A percentile compares a stretch with the other conserved stretches of the same genome.
Evolutionary conservation across 148 eudicot genomes (phyloP).

Genomic region (Chenopodium formosanum): DNA sequence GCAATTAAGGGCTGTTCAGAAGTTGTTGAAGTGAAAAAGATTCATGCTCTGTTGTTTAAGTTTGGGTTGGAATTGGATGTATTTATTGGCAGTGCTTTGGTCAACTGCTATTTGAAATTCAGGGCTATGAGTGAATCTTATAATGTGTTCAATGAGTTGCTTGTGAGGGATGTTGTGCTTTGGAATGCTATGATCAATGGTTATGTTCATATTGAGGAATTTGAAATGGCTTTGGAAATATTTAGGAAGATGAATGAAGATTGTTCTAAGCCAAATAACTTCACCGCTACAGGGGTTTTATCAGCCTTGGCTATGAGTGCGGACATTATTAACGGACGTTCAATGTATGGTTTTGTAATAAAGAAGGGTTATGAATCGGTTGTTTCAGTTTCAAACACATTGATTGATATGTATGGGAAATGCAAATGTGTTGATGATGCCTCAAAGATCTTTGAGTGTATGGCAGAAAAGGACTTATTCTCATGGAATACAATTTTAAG

Average conservation of each 20-base stretch:
- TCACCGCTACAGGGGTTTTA: constrained; percentile 56
- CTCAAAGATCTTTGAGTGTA: constrained; percentile 36
- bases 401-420: constrained; percentile 81
- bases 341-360: constrained; percentile 50
- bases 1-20: constrained; percentile 53
- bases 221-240: constrained; percentile 40
- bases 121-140: constrained; percentile 37
- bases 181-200: constrained; percentile 82
- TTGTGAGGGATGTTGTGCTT: constrained; percentile 50
- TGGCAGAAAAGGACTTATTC: constrained; percentile 58
- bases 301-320: constrained; percentile 50
- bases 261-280: constrained; percentile 36
- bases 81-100: constrained; percentile 60
- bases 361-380: constrained; percentile 47
- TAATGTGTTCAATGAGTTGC: constrained; percentile 53
- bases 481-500: constrained; percentile 64
- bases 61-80: constrained; percentile 51
- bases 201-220: constrained; percentile 56
- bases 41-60: constrained; percentile 67
- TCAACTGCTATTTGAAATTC: constrained; percentile 51
- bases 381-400: constrained; percentile 50
- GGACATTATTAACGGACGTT: constrained; percentile 45
- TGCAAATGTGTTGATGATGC: constrained; percentile 42
- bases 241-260: constrained; percentile 46
- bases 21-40: constrained; percentile 39